These are phyloP conservation scores for Fusarium caatingaense DNA, from an alignment of 2,329 filamentous ascomycete genomes.

Conservation along the genomic window DNA sequence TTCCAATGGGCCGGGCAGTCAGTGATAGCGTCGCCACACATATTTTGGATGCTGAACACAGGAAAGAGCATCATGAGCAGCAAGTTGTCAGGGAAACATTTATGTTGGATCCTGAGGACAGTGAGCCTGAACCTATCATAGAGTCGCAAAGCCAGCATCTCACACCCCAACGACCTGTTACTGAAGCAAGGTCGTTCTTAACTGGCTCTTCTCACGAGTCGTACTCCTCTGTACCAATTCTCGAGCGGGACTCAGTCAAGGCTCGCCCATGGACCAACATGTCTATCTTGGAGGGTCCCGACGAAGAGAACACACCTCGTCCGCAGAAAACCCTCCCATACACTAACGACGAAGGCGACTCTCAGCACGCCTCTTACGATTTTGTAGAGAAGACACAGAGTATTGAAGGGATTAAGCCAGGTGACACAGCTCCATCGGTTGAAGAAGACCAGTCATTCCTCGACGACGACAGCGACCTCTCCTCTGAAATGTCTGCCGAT, in stretches of 20 bases:
- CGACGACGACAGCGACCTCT: slow-evolving; percentile 68
- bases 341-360: slow-evolving; percentile 39
- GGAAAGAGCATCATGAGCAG: slow-evolving; percentile 60
- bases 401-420: slow-evolving; percentile 57
- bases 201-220: slow-evolving; percentile 76
- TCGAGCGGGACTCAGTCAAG: slow-evolving; percentile 74
- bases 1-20: slow-evolving; percentile 21
- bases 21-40: slow-evolving; percentile 41
- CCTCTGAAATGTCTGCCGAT: slow-evolving; percentile 71
- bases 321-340: slow-evolving; percentile 39
- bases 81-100: slow-evolving; percentile 57
- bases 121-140: slow-evolving; percentile 38
- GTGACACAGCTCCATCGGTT: slow-evolving; percentile 48
- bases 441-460: slow-evolving; percentile 58
- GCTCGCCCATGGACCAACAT: slow-evolving; percentile 65
- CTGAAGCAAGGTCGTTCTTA: slow-evolving; percentile 60
- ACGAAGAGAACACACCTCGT: slow-evolving; percentile 50
- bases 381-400: slow-evolving; percentile 66
- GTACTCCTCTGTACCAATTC: slow-evolving; percentile 79
- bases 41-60: slow-evolving; percentile 52
- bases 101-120: slow-evolving; percentile 44
- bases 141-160: slow-evolving; percentile 29
- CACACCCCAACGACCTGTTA: slow-evolving; percentile 45
- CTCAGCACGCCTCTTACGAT: slow-evolving; percentile 62
- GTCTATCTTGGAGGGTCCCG: slow-evolving; percentile 65